Base-by-base conservation (phyloP, 495 filamentous ascomycete genomes). In the Cenococcum geophilum region DNA sequence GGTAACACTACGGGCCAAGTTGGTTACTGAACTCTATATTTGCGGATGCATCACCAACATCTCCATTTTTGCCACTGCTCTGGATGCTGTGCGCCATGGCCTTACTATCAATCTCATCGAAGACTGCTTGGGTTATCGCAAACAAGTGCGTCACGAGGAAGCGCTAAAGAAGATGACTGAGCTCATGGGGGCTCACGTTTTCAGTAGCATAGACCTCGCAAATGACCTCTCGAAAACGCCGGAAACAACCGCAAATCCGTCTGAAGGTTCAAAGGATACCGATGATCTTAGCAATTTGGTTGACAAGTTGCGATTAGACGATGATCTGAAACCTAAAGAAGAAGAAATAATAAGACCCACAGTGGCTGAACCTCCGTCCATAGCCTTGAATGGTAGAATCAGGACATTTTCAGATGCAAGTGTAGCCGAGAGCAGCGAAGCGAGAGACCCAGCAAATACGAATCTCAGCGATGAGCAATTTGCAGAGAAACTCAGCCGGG, bases 11-110 rank as follows among this genome's bases (percentile, higher is more conserved):
- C 85, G 91, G 14, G 81, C 83, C 5, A 86, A 83, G 21, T 84
- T 98, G 47, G 82, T 97, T 47, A 97, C 91, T 0, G 87, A 96
- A 68, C 73, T 98, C n/a, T 97, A 88, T 69, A 80, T 98, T 5
- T 96, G 91, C 67, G 93, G 93, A 12, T 82, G 87, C n/a, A 76
- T 92, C 37, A 91, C 88, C 14, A 97, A 97, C 71, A 78, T 90
- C 32, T 91, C 91, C 22, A 84, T 97, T 32, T 93, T 91, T 68
- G 93, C 93, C 9, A 98, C 93, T 1, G 92, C 91, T 22, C 76
- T 95, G 51, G 93, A 97, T 68, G 93, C 93, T 1, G 92, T 89
- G 0, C 82, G 84, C 16, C 86, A 96, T 71, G 93, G 93, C 12
- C 86, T 93, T 65, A 81, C 83, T 23, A 88, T 96, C 59, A 91